These are phyloP conservation scores for Talaromyces pinophilus DNA, from an alignment of 2,329 filamentous ascomycete genomes.

Conservation along the genomic window DNA sequence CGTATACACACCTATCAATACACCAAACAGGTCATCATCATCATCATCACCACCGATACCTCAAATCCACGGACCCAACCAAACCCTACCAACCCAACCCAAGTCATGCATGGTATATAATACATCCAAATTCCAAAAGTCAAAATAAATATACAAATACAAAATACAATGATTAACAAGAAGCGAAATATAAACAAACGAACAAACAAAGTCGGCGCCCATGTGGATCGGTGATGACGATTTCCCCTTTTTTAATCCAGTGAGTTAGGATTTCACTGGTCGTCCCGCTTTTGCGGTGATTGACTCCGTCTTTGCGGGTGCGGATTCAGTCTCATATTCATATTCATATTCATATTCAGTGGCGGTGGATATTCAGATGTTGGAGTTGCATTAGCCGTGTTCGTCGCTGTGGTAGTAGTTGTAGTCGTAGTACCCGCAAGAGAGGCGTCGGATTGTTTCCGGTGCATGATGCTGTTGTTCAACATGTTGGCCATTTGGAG, in stretches of 20 bases:
- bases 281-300: background rate
- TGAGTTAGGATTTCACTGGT: background rate
- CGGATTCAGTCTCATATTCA: background rate
- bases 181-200: background rate
- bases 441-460: conserved; percentile 16
- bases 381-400: background rate
- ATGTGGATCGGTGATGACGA: background rate
- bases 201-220: background rate
- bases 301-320: background rate
- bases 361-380: background rate
- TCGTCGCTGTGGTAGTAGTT: background rate
- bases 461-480: conserved; percentile 11
- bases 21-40: background rate
- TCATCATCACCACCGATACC: background rate
- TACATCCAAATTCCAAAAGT: background rate
- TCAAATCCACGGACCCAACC: background rate
- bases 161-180: background rate
- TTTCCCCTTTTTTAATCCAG: background rate
- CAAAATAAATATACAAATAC: background rate
- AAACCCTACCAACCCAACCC: background rate
- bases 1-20: background rate
- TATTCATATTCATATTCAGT: background rate
- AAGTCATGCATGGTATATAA: background rate
- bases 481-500: conserved; percentile 19
- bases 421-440: background rate